These are phyloP conservation scores for Plasmodium sp. DNA, from an alignment of 169 alveolate genomes.

Conservation along the genomic window DNA sequence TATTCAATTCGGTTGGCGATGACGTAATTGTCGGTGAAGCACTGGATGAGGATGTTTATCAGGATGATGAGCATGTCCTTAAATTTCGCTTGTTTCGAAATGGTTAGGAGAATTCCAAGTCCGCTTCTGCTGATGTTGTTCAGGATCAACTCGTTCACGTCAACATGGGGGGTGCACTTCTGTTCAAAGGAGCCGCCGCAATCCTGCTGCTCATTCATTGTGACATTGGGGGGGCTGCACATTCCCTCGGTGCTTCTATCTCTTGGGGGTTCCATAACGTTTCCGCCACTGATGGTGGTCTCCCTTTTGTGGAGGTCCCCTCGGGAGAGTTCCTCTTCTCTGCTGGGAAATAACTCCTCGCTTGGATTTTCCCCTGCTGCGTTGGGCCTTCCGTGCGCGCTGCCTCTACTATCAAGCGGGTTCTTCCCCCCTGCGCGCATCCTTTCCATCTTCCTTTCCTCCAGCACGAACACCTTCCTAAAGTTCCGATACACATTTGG, in stretches of 20 bases:
- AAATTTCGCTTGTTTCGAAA: slow-evolving; percentile 68
- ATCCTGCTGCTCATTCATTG: neutral
- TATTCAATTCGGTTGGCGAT: slow-evolving; percentile 62
- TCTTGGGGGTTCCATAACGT: neutral
- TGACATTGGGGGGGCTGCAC: neutral
- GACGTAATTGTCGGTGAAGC: slow-evolving; percentile 72
- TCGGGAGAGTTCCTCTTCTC: neutral
- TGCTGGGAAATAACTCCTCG: neutral
- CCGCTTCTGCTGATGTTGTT: slow-evolving; percentile 61
- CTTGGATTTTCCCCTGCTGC: neutral
- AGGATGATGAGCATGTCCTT: slow-evolving; percentile 71
- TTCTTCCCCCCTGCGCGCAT: neutral
- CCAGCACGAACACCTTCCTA: slow-evolving; percentile 32
- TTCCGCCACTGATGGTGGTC: neutral
- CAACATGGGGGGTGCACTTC: slow-evolving; percentile 3
- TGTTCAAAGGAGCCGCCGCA: neutral
- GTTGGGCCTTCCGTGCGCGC: neutral
- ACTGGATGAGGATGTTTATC: slow-evolving; percentile 62
- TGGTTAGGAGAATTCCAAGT: slow-evolving; percentile 65
- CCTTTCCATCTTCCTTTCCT: neutral
- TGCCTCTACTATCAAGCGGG: neutral
- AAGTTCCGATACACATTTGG: slow-evolving; percentile 68
- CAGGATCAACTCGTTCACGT: slow-evolving; percentile 48
- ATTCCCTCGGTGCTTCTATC: neutral
- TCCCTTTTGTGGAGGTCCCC: neutral